Conservation (phyloP, 768 basidiomycete genomes). For the Boletus tomentosulus region DNA sequence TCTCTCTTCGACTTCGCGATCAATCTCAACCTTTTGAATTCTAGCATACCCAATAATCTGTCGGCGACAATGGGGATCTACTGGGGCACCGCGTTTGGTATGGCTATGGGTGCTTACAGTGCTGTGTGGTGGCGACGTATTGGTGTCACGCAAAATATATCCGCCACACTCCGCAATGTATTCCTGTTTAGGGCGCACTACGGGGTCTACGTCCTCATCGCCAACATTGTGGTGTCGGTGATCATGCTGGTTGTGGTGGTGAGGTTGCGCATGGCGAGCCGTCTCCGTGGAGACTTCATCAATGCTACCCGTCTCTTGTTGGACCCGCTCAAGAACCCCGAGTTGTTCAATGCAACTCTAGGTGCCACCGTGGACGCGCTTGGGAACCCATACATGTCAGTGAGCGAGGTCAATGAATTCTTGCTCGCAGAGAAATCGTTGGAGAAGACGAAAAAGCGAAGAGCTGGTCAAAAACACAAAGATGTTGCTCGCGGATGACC, state of each 20-base stretch:
- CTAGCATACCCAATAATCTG: neutral
- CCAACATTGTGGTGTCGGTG: constrained; percentile 1
- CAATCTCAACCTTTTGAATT: neutral
- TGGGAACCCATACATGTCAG: constrained; percentile 1
- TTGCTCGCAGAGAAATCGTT: too few relatives aligned
- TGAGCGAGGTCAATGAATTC: neutral
- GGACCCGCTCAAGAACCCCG: neutral
- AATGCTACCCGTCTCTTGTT: neutral
- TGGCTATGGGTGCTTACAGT: constrained; percentile 11
- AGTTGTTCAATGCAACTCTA: constrained; percentile 5
- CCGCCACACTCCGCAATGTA: neutral
- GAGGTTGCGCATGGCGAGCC: neutral
- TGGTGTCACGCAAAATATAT: constrained; percentile 33
- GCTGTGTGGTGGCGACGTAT: constrained; percentile 39
- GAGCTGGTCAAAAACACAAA: neutral
- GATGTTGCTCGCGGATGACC: neutral
- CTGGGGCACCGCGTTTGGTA: constrained; percentile 6
- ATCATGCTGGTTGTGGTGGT: constrained; percentile 1
- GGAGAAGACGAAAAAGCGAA: neutral
- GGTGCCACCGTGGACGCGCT: neutral
- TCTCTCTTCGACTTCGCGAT: constrained; percentile 8
- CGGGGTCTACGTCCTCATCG: constrained; percentile 1
- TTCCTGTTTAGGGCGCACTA: neutral
- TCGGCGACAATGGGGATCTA: neutral
- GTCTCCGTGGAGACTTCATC: constrained; percentile 2